Conservation (phyloP, 2,329 filamentous ascomycete species). For the Penicillium sp. region DNA sequence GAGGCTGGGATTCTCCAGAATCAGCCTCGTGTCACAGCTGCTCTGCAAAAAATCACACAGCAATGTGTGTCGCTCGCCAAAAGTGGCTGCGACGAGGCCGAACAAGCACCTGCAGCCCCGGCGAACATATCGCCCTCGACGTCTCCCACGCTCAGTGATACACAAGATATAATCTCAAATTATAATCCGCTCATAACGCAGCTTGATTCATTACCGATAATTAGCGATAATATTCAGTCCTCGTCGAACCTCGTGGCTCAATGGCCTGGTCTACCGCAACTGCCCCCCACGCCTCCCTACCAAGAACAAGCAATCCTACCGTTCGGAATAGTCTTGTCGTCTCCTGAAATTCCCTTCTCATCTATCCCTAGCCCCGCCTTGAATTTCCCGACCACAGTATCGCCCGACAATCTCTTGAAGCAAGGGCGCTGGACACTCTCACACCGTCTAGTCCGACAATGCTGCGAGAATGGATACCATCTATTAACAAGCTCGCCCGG, state of each 20-base stretch:
- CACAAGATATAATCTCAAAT: constrained; percentile 4
- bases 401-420: constrained; percentile 5
- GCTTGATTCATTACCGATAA: constrained; percentile 1
- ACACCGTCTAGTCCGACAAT: constrained; percentile 25
- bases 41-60: constrained; percentile 25
- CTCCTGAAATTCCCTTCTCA: constrained; percentile 7
- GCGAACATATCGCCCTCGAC: neutral
- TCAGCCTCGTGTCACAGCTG: constrained; percentile 21
- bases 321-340: constrained; percentile 17
- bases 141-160: neutral
- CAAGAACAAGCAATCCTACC: constrained; percentile 19
- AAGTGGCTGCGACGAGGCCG: constrained; percentile 16
- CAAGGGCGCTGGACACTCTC: constrained; percentile 19
- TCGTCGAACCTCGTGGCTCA: constrained; percentile 10
- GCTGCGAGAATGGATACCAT: constrained; percentile 24
- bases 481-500: constrained; percentile 16
- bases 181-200: constrained; percentile 2
- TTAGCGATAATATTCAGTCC: constrained; percentile 11
- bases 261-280: constrained; percentile 12
- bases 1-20: constrained; percentile 17
- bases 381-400: constrained; percentile 2
- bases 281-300: constrained; percentile 19
- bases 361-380: neutral
- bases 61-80: constrained; percentile 28
- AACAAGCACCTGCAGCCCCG: neutral